Base-by-base conservation (phyloP, 768 basidiomycete genomes). In the Termitomyces sp. region DNA sequence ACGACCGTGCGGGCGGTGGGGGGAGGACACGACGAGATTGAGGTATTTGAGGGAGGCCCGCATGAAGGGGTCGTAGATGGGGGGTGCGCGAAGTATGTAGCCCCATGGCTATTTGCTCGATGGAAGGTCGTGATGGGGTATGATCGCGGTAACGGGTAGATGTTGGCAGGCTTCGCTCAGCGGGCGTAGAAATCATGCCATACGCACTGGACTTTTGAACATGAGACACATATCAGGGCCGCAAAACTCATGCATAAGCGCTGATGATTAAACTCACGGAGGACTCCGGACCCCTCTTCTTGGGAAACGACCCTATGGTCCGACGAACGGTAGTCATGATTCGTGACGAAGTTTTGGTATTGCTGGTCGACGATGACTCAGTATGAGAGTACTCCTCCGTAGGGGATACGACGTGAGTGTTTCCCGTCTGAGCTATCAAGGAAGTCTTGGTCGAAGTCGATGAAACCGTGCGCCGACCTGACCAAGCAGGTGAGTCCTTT, bases 91-190 rank as follows among this genome's bases (percentile, higher is more conserved):
- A 89, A 30, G 86, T 72, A 68, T 90, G 88, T 23, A 90, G 76
- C 19, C 88, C 88, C 87, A 90, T 89, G 14, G 86, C 84, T 58
- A 90, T 90, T 70, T 90, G 88, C 63, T 86, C 83, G 40, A 88
- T 78, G 46, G 83, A 85, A 1, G 88, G 88, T 16, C 79, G 82
- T 21, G 73, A 66, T 25, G 72, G 56, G 27, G 75, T 68, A 59
- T 77, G 74, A 47, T 72, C 64, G 57, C 72, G 78, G 51, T 71
- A 68, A 60, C 69, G 74, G 56, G 76, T 67, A 28, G 64, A 61
- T 4, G 63, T 57, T 58, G 64, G 48, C 23, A 68, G 45, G 57
- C 63, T 63, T 55, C 72, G 68, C 61, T 78, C 77, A 44, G 73
- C 76, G 40, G 72, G 70, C 48, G 76, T 74, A 17, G 76, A 76